Evolutionary conservation across 306 rosid genomes (phyloP).

Genomic region (Gillenia trifoliata): DNA sequence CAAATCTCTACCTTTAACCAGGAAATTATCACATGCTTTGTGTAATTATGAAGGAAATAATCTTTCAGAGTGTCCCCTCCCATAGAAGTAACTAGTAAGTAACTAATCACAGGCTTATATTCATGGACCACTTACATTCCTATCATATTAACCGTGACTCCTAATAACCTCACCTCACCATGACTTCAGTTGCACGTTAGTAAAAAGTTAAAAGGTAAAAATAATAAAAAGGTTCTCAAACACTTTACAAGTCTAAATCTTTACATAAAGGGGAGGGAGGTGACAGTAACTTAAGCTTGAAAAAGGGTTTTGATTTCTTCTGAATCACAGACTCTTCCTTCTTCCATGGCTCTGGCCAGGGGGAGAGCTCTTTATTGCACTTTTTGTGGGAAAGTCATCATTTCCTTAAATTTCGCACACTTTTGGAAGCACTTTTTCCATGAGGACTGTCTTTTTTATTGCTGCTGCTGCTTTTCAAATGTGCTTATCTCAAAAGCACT

Average conservation of each 20-base stretch:
- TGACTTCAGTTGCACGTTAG: slow-evolving; percentile 15
- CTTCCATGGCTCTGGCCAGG: slow-evolving; percentile 3
- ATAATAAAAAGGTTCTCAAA: background rate
- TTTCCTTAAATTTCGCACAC: slow-evolving; percentile 64
- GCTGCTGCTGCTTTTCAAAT: slow-evolving; percentile 10
- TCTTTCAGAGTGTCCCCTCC: background rate
- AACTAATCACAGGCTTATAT: slow-evolving; percentile 20
- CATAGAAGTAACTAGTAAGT: background rate
- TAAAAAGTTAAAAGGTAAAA: slow-evolving; percentile 6
- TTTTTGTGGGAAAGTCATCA: slow-evolving; percentile 24
- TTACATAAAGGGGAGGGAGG: slow-evolving; percentile 11
- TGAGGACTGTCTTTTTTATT: slow-evolving; percentile 29
- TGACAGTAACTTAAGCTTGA: slow-evolving; percentile 28
- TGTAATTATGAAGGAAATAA: background rate
- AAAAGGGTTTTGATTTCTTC: slow-evolving; percentile 13
- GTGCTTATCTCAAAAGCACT: slow-evolving; percentile 18
- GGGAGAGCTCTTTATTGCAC: slow-evolving; percentile 6
- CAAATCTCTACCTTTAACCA: background rate
- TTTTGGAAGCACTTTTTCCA: slow-evolving; percentile 37
- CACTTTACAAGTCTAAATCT: slow-evolving; percentile 25
- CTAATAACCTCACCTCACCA: background rate
- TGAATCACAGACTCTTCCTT: slow-evolving; percentile 5
- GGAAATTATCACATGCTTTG: background rate
- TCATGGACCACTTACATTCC: slow-evolving; percentile 13
- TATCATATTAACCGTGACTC: background rate